Conservation (phyloP, 805 yeast genomes). For the Nakazawaea peltata region DNA sequence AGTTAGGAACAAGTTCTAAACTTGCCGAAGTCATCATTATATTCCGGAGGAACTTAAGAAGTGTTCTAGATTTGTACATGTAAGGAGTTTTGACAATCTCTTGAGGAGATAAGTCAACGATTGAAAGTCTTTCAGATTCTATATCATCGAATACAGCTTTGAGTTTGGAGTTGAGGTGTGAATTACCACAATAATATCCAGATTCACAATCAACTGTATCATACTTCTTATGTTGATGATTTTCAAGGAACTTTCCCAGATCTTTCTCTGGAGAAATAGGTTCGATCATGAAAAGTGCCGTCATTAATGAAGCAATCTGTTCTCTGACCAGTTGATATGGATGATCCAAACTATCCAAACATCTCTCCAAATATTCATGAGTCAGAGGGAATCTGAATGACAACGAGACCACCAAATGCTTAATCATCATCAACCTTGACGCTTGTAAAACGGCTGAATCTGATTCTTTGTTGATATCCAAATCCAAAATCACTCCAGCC, state of each 20-base stretch:
- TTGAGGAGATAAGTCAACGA: slow-evolving; percentile 36
- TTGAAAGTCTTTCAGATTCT: slow-evolving; percentile 24
- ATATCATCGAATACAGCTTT: slow-evolving; percentile 24
- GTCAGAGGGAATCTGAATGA: slow-evolving; percentile 49
- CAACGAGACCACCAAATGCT: slow-evolving; percentile 38
- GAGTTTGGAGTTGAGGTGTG: not conserved
- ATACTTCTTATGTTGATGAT: not conserved
- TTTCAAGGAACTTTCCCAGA: slow-evolving; percentile 12
- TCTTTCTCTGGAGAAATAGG: slow-evolving; percentile 33
- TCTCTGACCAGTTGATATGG: slow-evolving; percentile 69
- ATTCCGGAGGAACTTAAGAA: slow-evolving; percentile 50
- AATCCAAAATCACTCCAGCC: slow-evolving; percentile 33
- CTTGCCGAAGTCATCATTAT: slow-evolving; percentile 48
- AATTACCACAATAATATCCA: not conserved
- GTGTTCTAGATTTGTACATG: slow-evolving; percentile 56
- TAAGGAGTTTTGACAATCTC: slow-evolving; percentile 52
- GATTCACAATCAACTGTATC: not conserved
- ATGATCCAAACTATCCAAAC: slow-evolving; percentile 47
- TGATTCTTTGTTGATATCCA: slow-evolving; percentile 39
- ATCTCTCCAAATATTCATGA: slow-evolving; percentile 32
- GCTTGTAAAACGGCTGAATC: slow-evolving; percentile 62
- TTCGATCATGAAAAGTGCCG: slow-evolving; percentile 33
- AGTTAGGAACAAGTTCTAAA: slow-evolving; percentile 41
- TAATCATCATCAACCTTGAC: slow-evolving; percentile 48
- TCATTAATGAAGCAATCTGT: slow-evolving; percentile 54